Base-by-base conservation (phyloP, 768 basidiomycete species). In the Tricholoma terreum region DNA sequence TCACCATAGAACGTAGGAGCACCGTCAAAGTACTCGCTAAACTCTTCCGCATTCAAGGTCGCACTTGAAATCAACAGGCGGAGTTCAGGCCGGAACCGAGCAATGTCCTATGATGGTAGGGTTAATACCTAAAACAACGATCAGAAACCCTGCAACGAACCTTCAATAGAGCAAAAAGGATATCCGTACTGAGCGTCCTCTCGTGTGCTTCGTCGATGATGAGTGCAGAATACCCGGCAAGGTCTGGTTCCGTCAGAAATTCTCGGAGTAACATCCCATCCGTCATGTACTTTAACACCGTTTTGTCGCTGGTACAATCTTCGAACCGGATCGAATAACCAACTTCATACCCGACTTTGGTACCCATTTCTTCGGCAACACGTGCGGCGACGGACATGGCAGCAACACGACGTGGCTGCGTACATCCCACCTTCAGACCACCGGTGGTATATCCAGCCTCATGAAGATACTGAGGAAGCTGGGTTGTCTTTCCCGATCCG, bases 251-350 rank as follows among this genome's bases (percentile, higher is more conserved):
- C 9, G 97, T 98, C 67, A 99, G 75, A 73, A 98, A 98, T 72
- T 98, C 94, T 66, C 97, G 84, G 45, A 98, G 76, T 24, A 99
- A 80, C 97, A 99, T 98, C 33, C 97, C 97, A 67, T 99, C 97
- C 43, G 97, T 99, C 97, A 99, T 97, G 74, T 99, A 99, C 74
- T 99, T 98, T 67, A 99, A 79, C 43, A 95, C 89, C 4, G 97
- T 99, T 78, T 97, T 98, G 79, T 98, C 94, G 77, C 93, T 97
- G 17, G 97, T 99, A 71, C 94, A 97, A 72, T 99, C 97, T 74
- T 99, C 97, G 75, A 99, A 99, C 31, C 97, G 92, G 64, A 99
- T 99, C 33, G 95, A 96, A 73, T 99, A 99, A n/a, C 97, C 97
- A 50, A 99, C 97, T 75, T 98, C 96, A 64, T 95, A 92, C 9